A percentile compares a stretch with the other conserved stretches of the same genome.
Evolutionary conservation across 2,329 filamentous ascomycete genomes (phyloP).

Genomic region (Pseudofabraea citricarpa): DNA sequence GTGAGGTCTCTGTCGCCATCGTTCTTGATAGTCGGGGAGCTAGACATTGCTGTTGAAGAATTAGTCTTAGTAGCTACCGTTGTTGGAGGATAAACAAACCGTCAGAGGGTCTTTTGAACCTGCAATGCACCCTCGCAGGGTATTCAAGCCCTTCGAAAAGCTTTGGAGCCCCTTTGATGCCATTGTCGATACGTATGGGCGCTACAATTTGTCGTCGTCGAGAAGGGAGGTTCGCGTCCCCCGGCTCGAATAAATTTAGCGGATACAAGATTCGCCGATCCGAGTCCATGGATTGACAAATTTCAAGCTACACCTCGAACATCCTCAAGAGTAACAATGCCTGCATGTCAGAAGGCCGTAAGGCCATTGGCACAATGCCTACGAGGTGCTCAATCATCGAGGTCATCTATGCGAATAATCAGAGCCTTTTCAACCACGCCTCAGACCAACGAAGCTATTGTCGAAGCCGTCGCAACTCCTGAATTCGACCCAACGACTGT

Average conservation of each 20-base stretch:
- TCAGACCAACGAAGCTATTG: conserved; percentile 29
- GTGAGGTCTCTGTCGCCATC: conserved; percentile 42
- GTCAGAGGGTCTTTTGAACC: conserved; percentile 32
- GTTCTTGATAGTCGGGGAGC: conserved; percentile 34
- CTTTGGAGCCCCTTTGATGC: conserved; percentile 26
- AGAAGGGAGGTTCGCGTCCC: conserved; percentile 13
- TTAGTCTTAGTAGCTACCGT: conserved; percentile 4
- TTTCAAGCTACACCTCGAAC: conserved; percentile 16
- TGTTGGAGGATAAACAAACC: conserved; percentile 19
- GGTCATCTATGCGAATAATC: conserved; percentile 17
- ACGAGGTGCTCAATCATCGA: conserved; percentile 31
- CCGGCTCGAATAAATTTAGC: conserved; percentile 18
- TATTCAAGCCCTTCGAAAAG: conserved; percentile 22
- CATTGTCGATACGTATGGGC: conserved; percentile 19
- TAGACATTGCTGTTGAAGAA: conserved; percentile 37
- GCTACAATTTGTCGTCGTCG: conserved; percentile 9
- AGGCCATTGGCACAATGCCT: conserved; percentile 52
- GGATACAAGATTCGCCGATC: background rate
- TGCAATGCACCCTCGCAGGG: conserved; percentile 17
- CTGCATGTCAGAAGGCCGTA: conserved; percentile 53
- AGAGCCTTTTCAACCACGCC: conserved; percentile 28
- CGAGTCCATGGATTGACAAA: conserved; percentile 16
- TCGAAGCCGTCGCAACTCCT: conserved; percentile 29
- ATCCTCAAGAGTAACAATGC: conserved; percentile 40
- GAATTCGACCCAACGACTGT: conserved; percentile 66